Evolutionary conservation across 1,139 yeast genomes (phyloP), one percentile per base, ranked within the genome.

Genomic region (Suhomyces chickasaworum): DNA sequence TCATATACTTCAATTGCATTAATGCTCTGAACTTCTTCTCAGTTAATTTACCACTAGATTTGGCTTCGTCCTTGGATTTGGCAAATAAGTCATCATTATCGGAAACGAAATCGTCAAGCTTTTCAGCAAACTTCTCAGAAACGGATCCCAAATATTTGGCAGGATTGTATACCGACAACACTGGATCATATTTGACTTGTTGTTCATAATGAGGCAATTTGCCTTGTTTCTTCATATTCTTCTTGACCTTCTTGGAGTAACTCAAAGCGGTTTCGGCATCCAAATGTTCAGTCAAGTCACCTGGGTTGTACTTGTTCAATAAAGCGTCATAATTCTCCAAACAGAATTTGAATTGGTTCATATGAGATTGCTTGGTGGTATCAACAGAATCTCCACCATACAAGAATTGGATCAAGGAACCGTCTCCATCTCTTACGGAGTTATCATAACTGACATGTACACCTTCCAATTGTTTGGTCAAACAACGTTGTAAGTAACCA

Each of bases 311-410:
- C 69, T 90, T 89, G 61, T 82, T 80, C 58, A 89, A 77, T 60
- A 95, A 75, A 1, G 97, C 86, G 53, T 89, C 91, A 68, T 88
- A 89, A 68, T 95, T 95, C 52, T 89, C 95, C 52, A 83, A 81
- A 68, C 97, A 93, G 84, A 95, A 95, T 57, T 87, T 81, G 73
- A 93, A 95, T 68, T 93, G 90, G 58, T 85, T 81, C 89, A 95
- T 83, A 68, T 95, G 96, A 1, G 96, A 87, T 73, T 93, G 97
- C 67, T 89, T 89, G 43, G 95, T 88, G 47, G 93, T 93, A 67
- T 95, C 99, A 57, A 95, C 77, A 23, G 97, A 83, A 68, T 95
- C 99, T 58, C 99, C 99, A 63, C 99, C 99, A 65, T 95, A 95
- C 69, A 93, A 75, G 79, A 93, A 91, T 75, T 95, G 98, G 52